A percentile compares a stretch with the other conserved stretches of the same genome.
Conservation (phyloP, 2,329 filamentous ascomycete species). For the Sarocladiaceae sp. region DNA sequence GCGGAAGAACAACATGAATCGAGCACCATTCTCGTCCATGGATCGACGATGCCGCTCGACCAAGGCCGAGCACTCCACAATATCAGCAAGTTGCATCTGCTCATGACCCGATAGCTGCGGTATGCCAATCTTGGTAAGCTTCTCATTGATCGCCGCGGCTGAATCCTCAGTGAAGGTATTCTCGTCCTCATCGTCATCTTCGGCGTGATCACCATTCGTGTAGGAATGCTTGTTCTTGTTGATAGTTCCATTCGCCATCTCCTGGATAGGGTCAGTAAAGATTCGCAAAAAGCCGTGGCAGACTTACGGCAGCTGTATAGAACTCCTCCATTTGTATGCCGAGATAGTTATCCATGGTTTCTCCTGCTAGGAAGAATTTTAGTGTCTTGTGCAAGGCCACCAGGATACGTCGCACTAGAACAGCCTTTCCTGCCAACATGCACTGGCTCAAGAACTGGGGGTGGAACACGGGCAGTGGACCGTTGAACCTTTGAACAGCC, state of each 20-base stretch:
- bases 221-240: slow-evolving; percentile 30
- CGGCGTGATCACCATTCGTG: slow-evolving; percentile 24
- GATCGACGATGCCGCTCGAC: slow-evolving; percentile 84
- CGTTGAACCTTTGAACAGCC: slow-evolving; percentile 76
- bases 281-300: slow-evolving; percentile 10
- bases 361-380: slow-evolving; percentile 78
- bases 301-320: slow-evolving; percentile 31
- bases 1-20: slow-evolving; percentile 82
- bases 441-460: slow-evolving; percentile 86
- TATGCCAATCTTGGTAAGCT: slow-evolving; percentile 66
- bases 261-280: slow-evolving; percentile 2
- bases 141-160: slow-evolving; percentile 65
- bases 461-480: slow-evolving; percentile 83
- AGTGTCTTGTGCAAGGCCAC: slow-evolving; percentile 66
- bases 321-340: slow-evolving; percentile 58
- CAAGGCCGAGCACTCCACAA: slow-evolving; percentile 75
- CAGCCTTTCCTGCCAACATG: slow-evolving; percentile 71
- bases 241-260: slow-evolving; percentile 4
- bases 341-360: slow-evolving; percentile 71
- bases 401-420: slow-evolving; percentile 66
- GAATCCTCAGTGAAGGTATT: slow-evolving; percentile 65
- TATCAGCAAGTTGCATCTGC: slow-evolving; percentile 78
- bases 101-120: slow-evolving; percentile 77
- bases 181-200: slow-evolving; percentile 44
- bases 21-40: slow-evolving; percentile 82